Base-by-base conservation (phyloP, 176 grass and related monocot genomes). In the Oryza longistaminata region DNA sequence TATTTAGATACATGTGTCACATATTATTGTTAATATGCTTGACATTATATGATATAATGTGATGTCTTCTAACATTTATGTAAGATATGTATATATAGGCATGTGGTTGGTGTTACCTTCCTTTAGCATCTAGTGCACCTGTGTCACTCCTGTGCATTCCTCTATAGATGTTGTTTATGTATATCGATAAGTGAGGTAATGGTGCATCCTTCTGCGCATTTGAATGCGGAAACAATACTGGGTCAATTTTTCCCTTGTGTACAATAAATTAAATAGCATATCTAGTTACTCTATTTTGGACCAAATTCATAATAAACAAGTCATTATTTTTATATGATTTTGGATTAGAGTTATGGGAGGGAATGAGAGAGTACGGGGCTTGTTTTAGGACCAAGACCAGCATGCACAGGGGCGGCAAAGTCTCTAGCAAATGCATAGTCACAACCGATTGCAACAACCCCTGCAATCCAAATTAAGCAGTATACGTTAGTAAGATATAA, bases 81-180 rank as follows among this genome's bases (percentile, higher is more conserved):
- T 16, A 4, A 52, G 15, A 27, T 66, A 83, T 31, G 29, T 31
- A 31, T 19, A 74, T 55, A 33, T 42, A 26, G 67, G 24, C 22
- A 39, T 42, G 29, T 49, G n/a, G 49, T 86, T 7, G 35, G 42
- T 81, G 16, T 61, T 97, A 94, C 94, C 90, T 90, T 79, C 90
- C 92, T 70, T 92, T 39, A 58, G 58, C 71, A 43, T 94, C 86
- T 11, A 82, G 92, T 64, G 81, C 88, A 24, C 86, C 90, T 19
- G 92, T 87, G 71, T 94, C 92, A 81, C 95, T 91, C 49, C 86
- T 78, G 85, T 97, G 95, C 73, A 88, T 94, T 6, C 68, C 92
- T 64, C 49, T 92, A 15, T 88, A 68, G 40, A 97, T 94, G 70
- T 84, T 75, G 46, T 89, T 33, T 29, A 94, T 68, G 71, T 97